These are phyloP conservation scores for Durotheca rogersii DNA, from an alignment of 495 filamentous ascomycete species.

Conservation along the genomic window DNA sequence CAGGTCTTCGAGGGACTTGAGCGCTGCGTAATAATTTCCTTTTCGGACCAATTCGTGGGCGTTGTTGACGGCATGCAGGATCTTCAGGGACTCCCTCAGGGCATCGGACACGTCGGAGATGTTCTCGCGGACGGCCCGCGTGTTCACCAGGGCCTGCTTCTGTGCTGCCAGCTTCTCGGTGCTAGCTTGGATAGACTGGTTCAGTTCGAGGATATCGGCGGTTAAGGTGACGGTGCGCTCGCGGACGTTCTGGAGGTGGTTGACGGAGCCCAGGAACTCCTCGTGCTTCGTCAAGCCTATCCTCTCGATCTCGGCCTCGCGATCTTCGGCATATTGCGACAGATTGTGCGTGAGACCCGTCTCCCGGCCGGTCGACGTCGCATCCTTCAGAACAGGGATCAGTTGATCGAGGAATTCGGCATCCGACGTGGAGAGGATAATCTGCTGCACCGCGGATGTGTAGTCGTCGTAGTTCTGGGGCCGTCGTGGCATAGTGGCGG, in stretches of 20 bases:
- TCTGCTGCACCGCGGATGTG: constrained; percentile 62
- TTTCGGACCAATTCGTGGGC: constrained; percentile 85
- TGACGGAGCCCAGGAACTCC: constrained; percentile 90
- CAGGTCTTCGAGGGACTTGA: constrained; percentile 91
- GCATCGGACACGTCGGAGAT: constrained; percentile 91
- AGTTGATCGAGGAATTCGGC: constrained; percentile 93
- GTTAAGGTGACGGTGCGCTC: constrained; percentile 86
- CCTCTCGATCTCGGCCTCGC: constrained; percentile 87
- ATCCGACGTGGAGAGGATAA: constrained; percentile 87
- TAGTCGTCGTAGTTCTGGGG: constrained; percentile 56
- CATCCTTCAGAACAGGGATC: constrained; percentile 89
- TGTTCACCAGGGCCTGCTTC: constrained; percentile 91
- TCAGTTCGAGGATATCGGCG: constrained; percentile 86
- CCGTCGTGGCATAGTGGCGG: constrained; percentile 47
- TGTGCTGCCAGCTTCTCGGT: constrained; percentile 93
- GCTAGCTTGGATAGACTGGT: constrained; percentile 91
- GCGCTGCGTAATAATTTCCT: constrained; percentile 92
- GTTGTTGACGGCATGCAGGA: constrained; percentile 89
- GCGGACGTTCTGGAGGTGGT: constrained; percentile 84
- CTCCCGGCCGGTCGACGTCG: constrained; percentile 71
- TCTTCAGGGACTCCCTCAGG: constrained; percentile 86
- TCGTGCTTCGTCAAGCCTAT: constrained; percentile 96
- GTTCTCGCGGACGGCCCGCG: constrained; percentile 87
- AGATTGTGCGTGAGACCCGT: constrained; percentile 74
- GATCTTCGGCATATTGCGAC: constrained; percentile 75